Evolutionary conservation across 2,329 filamentous ascomycete species (phyloP).

Genomic region (Fusarium stilboides): DNA sequence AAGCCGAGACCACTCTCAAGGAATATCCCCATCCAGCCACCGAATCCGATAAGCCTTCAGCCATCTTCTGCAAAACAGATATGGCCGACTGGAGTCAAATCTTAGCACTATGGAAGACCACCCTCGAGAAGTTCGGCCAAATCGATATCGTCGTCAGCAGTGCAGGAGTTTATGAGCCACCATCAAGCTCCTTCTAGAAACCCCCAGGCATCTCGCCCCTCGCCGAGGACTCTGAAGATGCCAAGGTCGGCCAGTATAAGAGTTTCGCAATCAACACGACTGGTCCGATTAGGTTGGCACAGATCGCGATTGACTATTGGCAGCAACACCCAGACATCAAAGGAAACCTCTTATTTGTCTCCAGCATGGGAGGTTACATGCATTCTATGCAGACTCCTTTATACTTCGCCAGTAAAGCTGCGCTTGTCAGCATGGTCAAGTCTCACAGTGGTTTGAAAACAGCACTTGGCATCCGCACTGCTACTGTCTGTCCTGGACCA

Average conservation of each 20-base stretch:
- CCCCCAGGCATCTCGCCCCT: slow-evolving; percentile 42
- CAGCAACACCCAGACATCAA: slow-evolving; percentile 37
- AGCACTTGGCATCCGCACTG: slow-evolving; percentile 24
- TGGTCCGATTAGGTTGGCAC: slow-evolving; percentile 48
- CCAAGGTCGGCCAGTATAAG: slow-evolving; percentile 40
- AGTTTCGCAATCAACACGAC: slow-evolving; percentile 48
- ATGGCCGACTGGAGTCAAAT: slow-evolving; percentile 49
- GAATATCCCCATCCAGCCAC: not conserved
- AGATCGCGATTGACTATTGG: slow-evolving; percentile 53
- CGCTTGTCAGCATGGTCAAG: slow-evolving; percentile 32
- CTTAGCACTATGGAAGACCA: slow-evolving; percentile 46
- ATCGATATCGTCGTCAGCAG: slow-evolving; percentile 76
- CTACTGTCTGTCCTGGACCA: slow-evolving; percentile 25
- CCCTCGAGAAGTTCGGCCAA: slow-evolving; percentile 65
- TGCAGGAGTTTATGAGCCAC: slow-evolving; percentile 65
- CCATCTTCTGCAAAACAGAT: slow-evolving; percentile 47
- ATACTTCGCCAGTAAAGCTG: slow-evolving; percentile 37
- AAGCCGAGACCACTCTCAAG: slow-evolving; percentile 11
- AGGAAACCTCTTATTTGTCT: slow-evolving; percentile 48
- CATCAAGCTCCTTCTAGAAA: slow-evolving; percentile 48
- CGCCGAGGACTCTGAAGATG: slow-evolving; percentile 38
- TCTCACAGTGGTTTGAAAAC: slow-evolving; percentile 6
- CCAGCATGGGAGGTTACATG: slow-evolving; percentile 50
- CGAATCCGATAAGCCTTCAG: not conserved
- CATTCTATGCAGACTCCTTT: slow-evolving; percentile 48